Base-by-base conservation (phyloP, 345 rosid genomes). In the Salix viminalis region DNA sequence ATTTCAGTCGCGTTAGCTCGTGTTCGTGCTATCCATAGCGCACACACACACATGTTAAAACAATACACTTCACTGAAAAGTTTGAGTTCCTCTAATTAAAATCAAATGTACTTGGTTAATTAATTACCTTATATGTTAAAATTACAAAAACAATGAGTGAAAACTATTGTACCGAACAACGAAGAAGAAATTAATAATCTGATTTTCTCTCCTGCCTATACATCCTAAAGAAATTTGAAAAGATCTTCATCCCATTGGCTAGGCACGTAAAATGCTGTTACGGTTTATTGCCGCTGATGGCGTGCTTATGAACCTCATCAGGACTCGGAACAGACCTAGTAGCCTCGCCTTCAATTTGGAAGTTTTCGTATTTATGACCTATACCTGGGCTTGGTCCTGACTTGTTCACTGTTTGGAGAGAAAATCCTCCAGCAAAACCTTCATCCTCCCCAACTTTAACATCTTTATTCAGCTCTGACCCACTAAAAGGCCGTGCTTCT, bases 361-460 rank as follows among this genome's bases (percentile, higher is more conserved):
- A 14, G 64, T 65, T 56, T 4, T 69, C 13, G 50, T 78, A 71
- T 14, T 34, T 34, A 56, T 84, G 85, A 9, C 87, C 86, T 3
- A 83, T 60, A 0, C 87, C 87, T 1, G 87, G 82, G 54, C 86
- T 86, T 26, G 87, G 86, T 39, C 90, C 90, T n/a, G 84, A 86
- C 2, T 32, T 68, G 78, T 84, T 76, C 44, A 23, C 79, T 48
- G 37, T 71, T 16, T 8, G 70, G 8, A 46, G 21, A 62, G 72
- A 70, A 50, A 81, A 32, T 69, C 62, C 66, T 60, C 28, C 36
- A 6, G 34, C 36, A 7, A 36, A 32, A 58, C 32, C 74, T 69
- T 71, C 58, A 18, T 37, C 60, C 68, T 66, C 80, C 41, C 70
- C n/a, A 26, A 1, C 56, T 8, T 65, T 16, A 26, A 32, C 67